Conservation (phyloP, 441 rosid species). For the Macaranga tanarius region DNA sequence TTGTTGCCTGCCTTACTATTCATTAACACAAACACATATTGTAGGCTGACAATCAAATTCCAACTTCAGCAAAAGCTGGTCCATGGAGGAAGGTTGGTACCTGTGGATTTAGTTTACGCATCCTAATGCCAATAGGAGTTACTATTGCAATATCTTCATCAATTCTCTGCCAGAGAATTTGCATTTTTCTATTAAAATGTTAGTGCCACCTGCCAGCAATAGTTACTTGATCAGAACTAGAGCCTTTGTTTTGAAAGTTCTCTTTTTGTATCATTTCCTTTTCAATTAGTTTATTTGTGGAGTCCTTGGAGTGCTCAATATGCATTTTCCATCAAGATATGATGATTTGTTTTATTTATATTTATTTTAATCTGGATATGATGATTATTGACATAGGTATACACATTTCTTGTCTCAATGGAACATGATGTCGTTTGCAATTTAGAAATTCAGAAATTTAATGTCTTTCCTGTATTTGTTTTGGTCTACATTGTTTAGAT, state of each 20-base stretch:
- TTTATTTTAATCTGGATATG: too few species aligned
- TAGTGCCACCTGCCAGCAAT: neutral
- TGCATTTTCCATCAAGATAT: neutral
- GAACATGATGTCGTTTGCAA: neutral
- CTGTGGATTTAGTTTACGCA: neutral
- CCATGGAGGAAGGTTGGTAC: slow-evolving; percentile 93
- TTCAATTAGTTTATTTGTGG: neutral
- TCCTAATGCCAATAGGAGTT: slow-evolving; percentile 4
- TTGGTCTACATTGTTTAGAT: neutral
- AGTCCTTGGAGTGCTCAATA: neutral
- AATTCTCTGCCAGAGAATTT: slow-evolving; percentile 9
- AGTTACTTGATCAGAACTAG: neutral
- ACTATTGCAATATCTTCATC: neutral
- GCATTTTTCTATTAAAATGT: neutral
- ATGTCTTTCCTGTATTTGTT: neutral
- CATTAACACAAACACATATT: slow-evolving; percentile 24
- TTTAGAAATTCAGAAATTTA: neutral
- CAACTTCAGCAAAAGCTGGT: slow-evolving; percentile 70
- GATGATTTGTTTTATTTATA: too few species aligned
- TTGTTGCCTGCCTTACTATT: slow-evolving; percentile 14
- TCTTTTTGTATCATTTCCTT: neutral
- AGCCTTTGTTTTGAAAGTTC: neutral
- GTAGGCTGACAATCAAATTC: slow-evolving; percentile 73
- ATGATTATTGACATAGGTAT: neutral
- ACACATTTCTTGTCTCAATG: neutral